Evolutionary conservation across 768 basidiomycete genomes (phyloP).

Genomic region (Suillus placidus): DNA sequence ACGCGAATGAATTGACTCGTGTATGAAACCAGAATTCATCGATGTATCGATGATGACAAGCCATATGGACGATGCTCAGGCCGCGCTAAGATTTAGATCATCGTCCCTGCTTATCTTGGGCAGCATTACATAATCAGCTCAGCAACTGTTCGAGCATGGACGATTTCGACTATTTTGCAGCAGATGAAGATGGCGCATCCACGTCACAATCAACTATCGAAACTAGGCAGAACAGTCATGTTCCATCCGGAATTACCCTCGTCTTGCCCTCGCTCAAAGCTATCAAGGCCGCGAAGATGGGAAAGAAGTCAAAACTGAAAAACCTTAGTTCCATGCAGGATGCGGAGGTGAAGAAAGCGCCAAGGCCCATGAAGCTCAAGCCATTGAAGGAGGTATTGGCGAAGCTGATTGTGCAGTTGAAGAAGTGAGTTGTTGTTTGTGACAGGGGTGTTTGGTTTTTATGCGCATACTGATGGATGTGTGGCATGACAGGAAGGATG

Average conservation of each 20-base stretch:
- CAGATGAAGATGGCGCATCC: slow-evolving; percentile 34
- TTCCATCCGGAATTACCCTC: slow-evolving; percentile 59
- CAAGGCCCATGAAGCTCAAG: slow-evolving; percentile 72
- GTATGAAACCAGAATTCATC: not conserved
- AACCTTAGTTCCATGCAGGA: slow-evolving; percentile 25
- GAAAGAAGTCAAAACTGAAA: slow-evolving; percentile 49
- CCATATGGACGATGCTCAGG: not conserved
- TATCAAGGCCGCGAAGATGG: slow-evolving; percentile 57
- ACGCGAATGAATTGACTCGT: not conserved
- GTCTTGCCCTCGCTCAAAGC: slow-evolving; percentile 68
- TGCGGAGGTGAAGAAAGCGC: slow-evolving; percentile 38
- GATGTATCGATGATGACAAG: not conserved
- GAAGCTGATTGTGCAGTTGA: slow-evolving; percentile 70
- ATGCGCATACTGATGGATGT: slow-evolving; percentile 13
- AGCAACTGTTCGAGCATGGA: slow-evolving; percentile 31
- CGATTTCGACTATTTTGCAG: slow-evolving; percentile 29
- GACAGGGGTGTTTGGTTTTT: not conserved
- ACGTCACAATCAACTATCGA: slow-evolving; percentile 29
- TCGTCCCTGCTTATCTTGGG: slow-evolving; percentile 8
- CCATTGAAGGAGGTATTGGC: slow-evolving; percentile 75
- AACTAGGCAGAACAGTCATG: slow-evolving; percentile 17
- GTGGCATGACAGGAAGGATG: slow-evolving; percentile 63
- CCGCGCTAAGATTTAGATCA: slow-evolving; percentile 1
- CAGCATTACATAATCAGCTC: slow-evolving; percentile 15
- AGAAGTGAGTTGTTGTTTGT: slow-evolving; percentile 54